Conservation (phyloP, 2,329 filamentous ascomycete species). For the Colletotrichum theobromicola region DNA sequence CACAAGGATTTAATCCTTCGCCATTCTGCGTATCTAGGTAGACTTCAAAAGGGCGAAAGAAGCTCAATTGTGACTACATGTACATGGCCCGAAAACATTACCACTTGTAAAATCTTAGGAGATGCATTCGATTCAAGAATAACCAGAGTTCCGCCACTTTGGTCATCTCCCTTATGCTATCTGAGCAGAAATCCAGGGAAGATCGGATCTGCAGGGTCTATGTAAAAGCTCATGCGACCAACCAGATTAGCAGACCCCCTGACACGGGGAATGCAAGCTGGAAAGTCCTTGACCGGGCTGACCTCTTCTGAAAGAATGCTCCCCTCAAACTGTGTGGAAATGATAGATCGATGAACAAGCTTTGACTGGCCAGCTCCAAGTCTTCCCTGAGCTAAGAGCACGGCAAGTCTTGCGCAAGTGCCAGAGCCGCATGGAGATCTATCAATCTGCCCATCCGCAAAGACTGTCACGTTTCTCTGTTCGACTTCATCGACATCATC, state of each 20-base stretch:
- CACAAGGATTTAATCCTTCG: neutral
- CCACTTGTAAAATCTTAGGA: neutral
- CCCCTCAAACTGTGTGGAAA: neutral
- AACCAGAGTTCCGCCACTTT: neutral
- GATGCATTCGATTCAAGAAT: neutral
- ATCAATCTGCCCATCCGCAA: slow-evolving; percentile 31
- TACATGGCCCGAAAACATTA: neutral
- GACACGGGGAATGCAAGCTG: slow-evolving; percentile 1
- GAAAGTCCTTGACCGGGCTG: neutral
- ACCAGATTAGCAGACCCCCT: slow-evolving; percentile 2
- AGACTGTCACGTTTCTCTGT: slow-evolving; percentile 28
- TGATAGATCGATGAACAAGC: neutral
- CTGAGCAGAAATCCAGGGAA: slow-evolving; percentile 12
- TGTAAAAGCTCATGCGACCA: slow-evolving; percentile 8
- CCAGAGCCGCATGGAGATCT: slow-evolving; percentile 30
- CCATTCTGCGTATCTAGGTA: too few species aligned
- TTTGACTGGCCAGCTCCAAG: neutral
- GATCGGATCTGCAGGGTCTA: slow-evolving; percentile 1
- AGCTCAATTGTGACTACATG: neutral
- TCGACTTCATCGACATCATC: neutral
- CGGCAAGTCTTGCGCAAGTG: slow-evolving; percentile 25
- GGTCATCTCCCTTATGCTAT: neutral
- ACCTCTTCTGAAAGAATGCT: neutral
- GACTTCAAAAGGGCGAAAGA: neutral
- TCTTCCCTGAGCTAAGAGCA: slow-evolving; percentile 7